Evolutionary conservation across 1,284 basidiomycete species (phyloP).

Genomic region (Pyrrhoderma noxium): DNA sequence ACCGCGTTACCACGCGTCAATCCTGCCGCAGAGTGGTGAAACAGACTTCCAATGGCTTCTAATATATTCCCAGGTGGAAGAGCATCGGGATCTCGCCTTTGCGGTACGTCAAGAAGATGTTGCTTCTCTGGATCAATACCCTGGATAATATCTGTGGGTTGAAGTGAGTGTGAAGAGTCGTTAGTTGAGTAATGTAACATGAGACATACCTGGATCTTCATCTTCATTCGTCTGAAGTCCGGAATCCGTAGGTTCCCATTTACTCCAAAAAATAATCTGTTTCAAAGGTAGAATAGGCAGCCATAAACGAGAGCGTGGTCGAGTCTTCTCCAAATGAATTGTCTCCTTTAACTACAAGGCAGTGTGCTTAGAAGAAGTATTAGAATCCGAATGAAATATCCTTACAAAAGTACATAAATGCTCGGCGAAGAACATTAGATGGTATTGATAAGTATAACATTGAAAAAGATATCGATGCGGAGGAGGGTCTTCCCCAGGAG

Average conservation of each 20-base stretch:
- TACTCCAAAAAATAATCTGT: slow-evolving; percentile 33
- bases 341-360: not conserved
- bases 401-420: slow-evolving; percentile 27
- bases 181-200: not conserved
- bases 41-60: slow-evolving; percentile 41
- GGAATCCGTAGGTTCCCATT: slow-evolving; percentile 41
- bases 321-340: slow-evolving; percentile 2
- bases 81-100: slow-evolving; percentile 65
- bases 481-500: slow-evolving; percentile 32
- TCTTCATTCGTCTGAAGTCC: slow-evolving; percentile 41
- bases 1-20: slow-evolving; percentile 54
- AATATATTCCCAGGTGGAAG: slow-evolving; percentile 56
- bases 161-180: not conserved
- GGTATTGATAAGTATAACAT: slow-evolving; percentile 70
- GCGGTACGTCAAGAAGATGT: slow-evolving; percentile 47
- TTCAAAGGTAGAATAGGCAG: slow-evolving; percentile 47
- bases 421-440: slow-evolving; percentile 32
- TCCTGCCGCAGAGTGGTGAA: slow-evolving; percentile 35
- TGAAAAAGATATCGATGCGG: slow-evolving; percentile 61
- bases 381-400: slow-evolving; percentile 31
- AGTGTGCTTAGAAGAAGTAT: not conserved
- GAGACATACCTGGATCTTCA: slow-evolving; percentile 41
- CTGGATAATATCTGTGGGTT: slow-evolving; percentile 46
- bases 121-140: slow-evolving; percentile 37
- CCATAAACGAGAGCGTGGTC: slow-evolving; percentile 54